Evolutionary conservation across 2,329 filamentous ascomycete genomes (phyloP), one percentile per base, ranked within the genome.

Genomic region (Penicillium sp.): DNA sequence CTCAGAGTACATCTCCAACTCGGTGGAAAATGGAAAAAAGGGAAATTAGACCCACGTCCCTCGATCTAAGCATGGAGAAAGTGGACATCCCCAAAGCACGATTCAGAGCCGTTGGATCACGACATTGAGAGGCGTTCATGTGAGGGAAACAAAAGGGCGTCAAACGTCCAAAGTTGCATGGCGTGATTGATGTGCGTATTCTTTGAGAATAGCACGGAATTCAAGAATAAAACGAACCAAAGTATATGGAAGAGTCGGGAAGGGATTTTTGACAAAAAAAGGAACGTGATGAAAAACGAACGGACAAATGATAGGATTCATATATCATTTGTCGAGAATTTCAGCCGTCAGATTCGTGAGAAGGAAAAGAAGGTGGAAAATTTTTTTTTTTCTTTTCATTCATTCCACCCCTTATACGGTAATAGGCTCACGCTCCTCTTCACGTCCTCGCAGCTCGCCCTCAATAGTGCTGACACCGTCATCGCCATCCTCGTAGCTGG

Each of bases 401-500:
- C 48, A 19, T 47, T 49, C 38, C 25, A 33, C 23, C 21, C 19
- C 46, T 59, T 66, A 64, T 37, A 54, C 66, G 27, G 62, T 59
- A n/a, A 71, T 64, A 27, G 70, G 66, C 54, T 70, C 72, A 43
- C 72, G 66, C 59, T 73, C 73, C 52, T 74, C 72, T 60, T 73
- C 70, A 27, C 75, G 71, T 49, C 75, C 73, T 50, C 74, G 68
- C 31, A 60, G 48, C 59, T 74, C 73, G 13, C 69, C 73, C 7
- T 73, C 70, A 15, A 70, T 48, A 29, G 66, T 66, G 66, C 72
- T 74, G 48, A 62, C 64, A n/a, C 61, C 67, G 27, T 76, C 74
- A 33, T 76, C 73, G 9, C 75, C 77, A n/a, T 75, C 78, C 19
- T 78, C 77, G 13, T 81, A 80, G 63, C 69, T 72, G 25, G 77